Conservation (phyloP, 1,139 yeast genomes). For the Sugiyamaella novakii region DNA sequence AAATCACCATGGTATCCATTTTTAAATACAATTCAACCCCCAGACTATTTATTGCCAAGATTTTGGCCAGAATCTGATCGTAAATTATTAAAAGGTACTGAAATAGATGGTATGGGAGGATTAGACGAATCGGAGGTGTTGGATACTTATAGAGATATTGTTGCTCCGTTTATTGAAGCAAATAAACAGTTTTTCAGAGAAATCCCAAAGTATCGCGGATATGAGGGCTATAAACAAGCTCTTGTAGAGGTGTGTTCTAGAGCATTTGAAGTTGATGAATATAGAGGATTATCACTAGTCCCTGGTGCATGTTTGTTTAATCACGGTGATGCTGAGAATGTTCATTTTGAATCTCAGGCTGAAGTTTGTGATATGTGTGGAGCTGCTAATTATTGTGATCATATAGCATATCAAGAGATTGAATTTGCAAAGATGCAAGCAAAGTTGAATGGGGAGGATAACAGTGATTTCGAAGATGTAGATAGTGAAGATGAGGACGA, state of each 20-base stretch:
- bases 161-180: constrained; percentile 36
- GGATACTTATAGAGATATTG: constrained; percentile 52
- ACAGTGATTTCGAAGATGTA: constrained; percentile 38
- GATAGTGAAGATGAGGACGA: constrained; percentile 31
- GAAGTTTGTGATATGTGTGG: constrained; percentile 80
- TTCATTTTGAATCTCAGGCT: constrained; percentile 71
- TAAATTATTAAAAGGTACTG: constrained; percentile 60
- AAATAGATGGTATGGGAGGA: constrained; percentile 64
- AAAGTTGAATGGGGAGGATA: constrained; percentile 29
- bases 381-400: constrained; percentile 48
- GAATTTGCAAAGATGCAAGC: constrained; percentile 22
- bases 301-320: constrained; percentile 93
- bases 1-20: constrained; percentile 78
- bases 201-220: constrained; percentile 31
- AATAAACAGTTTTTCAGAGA: constrained; percentile 32
- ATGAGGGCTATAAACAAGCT: constrained; percentile 40
- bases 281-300: constrained; percentile 72
- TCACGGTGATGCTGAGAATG: constrained; percentile 60
- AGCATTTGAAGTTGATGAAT: constrained; percentile 78
- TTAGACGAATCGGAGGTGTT: constrained; percentile 60
- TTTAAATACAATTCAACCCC: constrained; percentile 56
- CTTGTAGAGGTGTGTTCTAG: constrained; percentile 61
- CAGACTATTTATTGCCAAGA: constrained; percentile 48
- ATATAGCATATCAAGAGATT: constrained; percentile 27
- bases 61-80: constrained; percentile 63